These are phyloP conservation scores for Alternaria brassicicola DNA, from an alignment of 2,329 filamentous ascomycete species.

Conservation along the genomic window DNA sequence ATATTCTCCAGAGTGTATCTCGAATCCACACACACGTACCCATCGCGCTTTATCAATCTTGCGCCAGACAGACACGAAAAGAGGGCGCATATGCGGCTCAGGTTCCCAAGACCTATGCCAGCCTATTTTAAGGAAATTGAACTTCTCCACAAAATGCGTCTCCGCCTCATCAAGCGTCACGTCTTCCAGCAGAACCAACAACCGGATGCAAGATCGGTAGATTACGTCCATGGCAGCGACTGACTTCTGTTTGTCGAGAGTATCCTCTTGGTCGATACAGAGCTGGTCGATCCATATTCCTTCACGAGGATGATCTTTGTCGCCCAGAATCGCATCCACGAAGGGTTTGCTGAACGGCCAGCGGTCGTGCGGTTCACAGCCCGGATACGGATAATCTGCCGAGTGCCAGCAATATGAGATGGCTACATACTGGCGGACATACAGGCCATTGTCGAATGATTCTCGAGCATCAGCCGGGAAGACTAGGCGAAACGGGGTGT, in stretches of 20 bases:
- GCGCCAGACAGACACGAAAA: slow-evolving; percentile 8
- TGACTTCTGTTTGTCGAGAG: slow-evolving; percentile 15
- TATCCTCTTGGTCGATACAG: slow-evolving; percentile 18
- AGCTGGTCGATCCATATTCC: slow-evolving; percentile 30
- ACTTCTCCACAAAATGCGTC: slow-evolving; percentile 2
- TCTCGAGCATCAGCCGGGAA: slow-evolving; percentile 7
- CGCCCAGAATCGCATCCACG: slow-evolving; percentile 22
- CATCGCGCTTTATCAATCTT: slow-evolving; percentile 18
- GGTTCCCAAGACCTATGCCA: background rate
- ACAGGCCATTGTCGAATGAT: slow-evolving; percentile 16
- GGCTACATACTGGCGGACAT: slow-evolving; percentile 23
- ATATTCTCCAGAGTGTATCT: background rate
- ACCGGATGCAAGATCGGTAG: slow-evolving; percentile 21
- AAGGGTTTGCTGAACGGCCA: slow-evolving; percentile 26
- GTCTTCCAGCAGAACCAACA: slow-evolving; percentile 21
- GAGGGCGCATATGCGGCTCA: background rate
- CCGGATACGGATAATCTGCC: slow-evolving; percentile 9
- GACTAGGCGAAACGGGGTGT: slow-evolving; percentile 24
- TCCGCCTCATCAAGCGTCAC: slow-evolving; percentile 17
- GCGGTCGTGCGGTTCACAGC: slow-evolving; percentile 11
- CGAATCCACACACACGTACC: background rate
- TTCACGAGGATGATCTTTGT: slow-evolving; percentile 19
- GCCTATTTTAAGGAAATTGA: background rate
- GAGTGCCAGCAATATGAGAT: slow-evolving; percentile 28
- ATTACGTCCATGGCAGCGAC: slow-evolving; percentile 29